A percentile compares a stretch with the other conserved stretches of the same genome.
These are phyloP conservation scores for Cystofilobasidium capitatum DNA, from an alignment of 768 basidiomycete genomes.

Conservation along the genomic window DNA sequence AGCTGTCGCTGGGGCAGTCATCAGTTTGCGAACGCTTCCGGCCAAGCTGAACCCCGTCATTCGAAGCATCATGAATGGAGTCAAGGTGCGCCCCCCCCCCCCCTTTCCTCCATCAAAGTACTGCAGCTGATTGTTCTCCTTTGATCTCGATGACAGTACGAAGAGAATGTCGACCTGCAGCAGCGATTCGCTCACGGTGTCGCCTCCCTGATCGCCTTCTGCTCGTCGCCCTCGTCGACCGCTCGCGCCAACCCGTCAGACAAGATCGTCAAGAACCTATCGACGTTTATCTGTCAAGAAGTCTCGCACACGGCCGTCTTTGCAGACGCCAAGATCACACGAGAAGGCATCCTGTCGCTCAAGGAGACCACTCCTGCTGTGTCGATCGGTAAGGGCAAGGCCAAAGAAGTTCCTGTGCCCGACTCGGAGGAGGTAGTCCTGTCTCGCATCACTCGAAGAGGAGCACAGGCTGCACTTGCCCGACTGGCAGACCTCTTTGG, in stretches of 20 bases:
- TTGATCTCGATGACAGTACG: conserved; percentile 47
- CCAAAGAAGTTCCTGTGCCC: conserved; percentile 19
- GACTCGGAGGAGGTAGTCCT: conserved; percentile 51
- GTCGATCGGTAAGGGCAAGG: conserved; percentile 30
- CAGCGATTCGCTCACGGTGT: conserved; percentile 76
- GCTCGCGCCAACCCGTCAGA: conserved; percentile 74
- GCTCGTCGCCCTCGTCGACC: conserved; percentile 48
- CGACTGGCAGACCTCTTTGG: conserved; percentile 71
- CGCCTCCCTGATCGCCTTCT: conserved; percentile 78
- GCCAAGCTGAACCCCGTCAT: conserved; percentile 93
- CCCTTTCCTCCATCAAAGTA: not conserved
- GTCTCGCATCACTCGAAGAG: conserved; percentile 66
- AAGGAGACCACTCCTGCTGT: conserved; percentile 36
- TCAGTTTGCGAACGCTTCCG: conserved; percentile 74
- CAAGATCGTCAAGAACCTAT: conserved; percentile 94
- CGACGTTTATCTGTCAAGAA: conserved; percentile 92
- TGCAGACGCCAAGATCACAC: conserved; percentile 42
- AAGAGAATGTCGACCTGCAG: conserved; percentile 81
- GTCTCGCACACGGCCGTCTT: conserved; percentile 82
- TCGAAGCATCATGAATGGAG: conserved; percentile 91
- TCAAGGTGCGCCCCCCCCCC: conserved; percentile 56
- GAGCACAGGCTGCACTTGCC: conserved; percentile 72
- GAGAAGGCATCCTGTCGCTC: conserved; percentile 70
- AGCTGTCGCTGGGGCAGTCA: conserved; percentile 79
- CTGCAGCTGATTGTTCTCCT: not conserved